Conservation (phyloP, 345 rosid species). For the Bruguiera sexangula region DNA sequence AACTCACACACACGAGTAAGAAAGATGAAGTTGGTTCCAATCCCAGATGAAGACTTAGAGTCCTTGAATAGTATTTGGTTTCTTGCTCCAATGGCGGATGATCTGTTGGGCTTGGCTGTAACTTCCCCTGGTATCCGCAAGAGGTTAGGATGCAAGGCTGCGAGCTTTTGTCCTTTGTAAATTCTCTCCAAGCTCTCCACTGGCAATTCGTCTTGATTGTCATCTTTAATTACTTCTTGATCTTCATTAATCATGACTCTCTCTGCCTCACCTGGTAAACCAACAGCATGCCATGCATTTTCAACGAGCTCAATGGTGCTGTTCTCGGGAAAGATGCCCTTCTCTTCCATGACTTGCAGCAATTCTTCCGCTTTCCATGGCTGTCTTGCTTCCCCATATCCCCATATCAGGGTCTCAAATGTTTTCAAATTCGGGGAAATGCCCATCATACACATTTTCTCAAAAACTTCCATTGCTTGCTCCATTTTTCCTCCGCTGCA, state of each 20-base stretch:
- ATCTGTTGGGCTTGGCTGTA: slow-evolving; percentile 23
- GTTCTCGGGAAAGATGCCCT: slow-evolving; percentile 47
- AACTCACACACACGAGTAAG: slow-evolving; percentile 20
- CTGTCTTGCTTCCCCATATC: slow-evolving; percentile 75
- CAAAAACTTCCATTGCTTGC: slow-evolving; percentile 48
- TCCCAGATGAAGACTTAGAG: slow-evolving; percentile 19
- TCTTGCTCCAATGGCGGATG: slow-evolving; percentile 26
- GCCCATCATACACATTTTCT: slow-evolving; percentile 56
- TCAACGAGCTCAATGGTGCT: slow-evolving; percentile 69
- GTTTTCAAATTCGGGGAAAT: slow-evolving; percentile 68
- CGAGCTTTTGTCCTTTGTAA: slow-evolving; percentile 25
- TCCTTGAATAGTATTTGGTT: slow-evolving; percentile 30
- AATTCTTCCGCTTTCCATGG: slow-evolving; percentile 85
- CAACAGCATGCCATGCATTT: slow-evolving; percentile 76
- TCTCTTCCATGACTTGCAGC: slow-evolving; percentile 58
- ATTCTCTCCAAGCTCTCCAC: slow-evolving; percentile 28
- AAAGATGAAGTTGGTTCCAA: slow-evolving; percentile 18
- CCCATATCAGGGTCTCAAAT: slow-evolving; percentile 88
- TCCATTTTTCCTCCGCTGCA: slow-evolving; percentile 76
- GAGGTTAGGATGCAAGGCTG: slow-evolving; percentile 26
- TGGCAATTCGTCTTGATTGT: slow-evolving; percentile 24
- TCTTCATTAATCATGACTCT: slow-evolving; percentile 36
- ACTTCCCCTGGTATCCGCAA: slow-evolving; percentile 32
- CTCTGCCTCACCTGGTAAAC: slow-evolving; percentile 51
- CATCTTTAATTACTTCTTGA: slow-evolving; percentile 21